Conservation (phyloP, 2,329 filamentous ascomycete genomes). For the Xylaria sp. region DNA sequence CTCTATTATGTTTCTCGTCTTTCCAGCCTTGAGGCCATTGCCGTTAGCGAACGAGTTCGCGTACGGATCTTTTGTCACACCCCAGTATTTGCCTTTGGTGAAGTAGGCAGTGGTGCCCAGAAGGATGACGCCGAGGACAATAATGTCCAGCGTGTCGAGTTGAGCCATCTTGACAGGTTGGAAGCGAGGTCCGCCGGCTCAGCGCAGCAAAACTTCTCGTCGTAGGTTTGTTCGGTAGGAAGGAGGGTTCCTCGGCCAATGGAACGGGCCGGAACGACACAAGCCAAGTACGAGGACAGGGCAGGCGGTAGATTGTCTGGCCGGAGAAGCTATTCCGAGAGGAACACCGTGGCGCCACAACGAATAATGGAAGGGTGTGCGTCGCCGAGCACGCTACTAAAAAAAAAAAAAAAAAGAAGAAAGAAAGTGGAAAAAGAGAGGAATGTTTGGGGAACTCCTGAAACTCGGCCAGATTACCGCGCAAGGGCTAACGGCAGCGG, state of each 20-base stretch:
- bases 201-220: background rate
- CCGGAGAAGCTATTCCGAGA: background rate
- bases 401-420: slow-evolving; percentile 4
- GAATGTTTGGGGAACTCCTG: slow-evolving; percentile 24
- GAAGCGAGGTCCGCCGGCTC: background rate
- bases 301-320: background rate
- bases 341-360: slow-evolving; percentile 22
- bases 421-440: background rate
- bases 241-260: slow-evolving; percentile 2
- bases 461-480: slow-evolving; percentile 16
- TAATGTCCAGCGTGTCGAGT: slow-evolving; percentile 91
- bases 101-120: slow-evolving; percentile 92
- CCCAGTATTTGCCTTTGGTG: slow-evolving; percentile 96
- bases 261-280: slow-evolving; percentile 1
- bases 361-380: slow-evolving; percentile 17
- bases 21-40: slow-evolving; percentile 73
- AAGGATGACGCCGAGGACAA: slow-evolving; percentile 85
- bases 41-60: slow-evolving; percentile 72
- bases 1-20: slow-evolving; percentile 89
- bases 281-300: slow-evolving; percentile 4
- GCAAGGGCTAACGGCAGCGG: slow-evolving; percentile 9
- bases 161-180: slow-evolving; percentile 73
- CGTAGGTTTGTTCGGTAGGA: background rate
- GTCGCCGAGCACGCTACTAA: background rate
- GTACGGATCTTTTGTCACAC: slow-evolving; percentile 84